phyloP scores from a whole-genome alignment of 2,329 filamentous ascomycete species.

The Arthrobotrys sinensis region DNA sequence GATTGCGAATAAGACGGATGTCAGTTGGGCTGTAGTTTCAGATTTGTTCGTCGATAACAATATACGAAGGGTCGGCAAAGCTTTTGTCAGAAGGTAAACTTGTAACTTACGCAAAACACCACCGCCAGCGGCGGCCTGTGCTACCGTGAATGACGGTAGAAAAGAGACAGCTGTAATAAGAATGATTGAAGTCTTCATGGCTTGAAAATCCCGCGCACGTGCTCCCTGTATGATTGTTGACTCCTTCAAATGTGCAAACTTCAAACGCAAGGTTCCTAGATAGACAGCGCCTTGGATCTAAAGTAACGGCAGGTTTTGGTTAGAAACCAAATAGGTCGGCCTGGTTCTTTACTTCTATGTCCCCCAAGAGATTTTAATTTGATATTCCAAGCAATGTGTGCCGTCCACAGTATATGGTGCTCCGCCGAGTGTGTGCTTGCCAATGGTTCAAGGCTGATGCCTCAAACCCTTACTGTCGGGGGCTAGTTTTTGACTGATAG shows the following conservation, averaged over 20 bases:
- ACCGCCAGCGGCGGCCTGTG: constrained; percentile 56
- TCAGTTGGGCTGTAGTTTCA: constrained; percentile 10
- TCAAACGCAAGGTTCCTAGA: constrained; percentile 1
- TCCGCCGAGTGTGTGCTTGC: constrained; percentile 9
- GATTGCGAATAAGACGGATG: not conserved
- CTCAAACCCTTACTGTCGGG: constrained; percentile 11
- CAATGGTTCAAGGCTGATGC: not conserved
- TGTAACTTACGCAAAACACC: constrained; percentile 52
- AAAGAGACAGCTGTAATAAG: constrained; percentile 26
- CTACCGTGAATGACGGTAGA: constrained; percentile 42
- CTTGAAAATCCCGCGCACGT: not conserved
- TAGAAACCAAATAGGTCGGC: not conserved
- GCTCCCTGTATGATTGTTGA: not conserved
- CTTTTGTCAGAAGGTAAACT: constrained; percentile 2
- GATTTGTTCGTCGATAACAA: not conserved
- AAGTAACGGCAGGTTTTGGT: not conserved
- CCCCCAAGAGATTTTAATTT: not conserved
- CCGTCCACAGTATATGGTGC: not conserved
- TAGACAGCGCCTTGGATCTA: not conserved
- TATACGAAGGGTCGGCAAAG: not conserved
- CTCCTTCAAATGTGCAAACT: not conserved
- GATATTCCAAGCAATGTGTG: constrained; percentile 2
- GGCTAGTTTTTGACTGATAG: not conserved
- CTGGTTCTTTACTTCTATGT: not conserved
- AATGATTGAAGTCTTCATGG: constrained; percentile 41